Base-by-base conservation (phyloP, 345 rosid species). In the Draba incana region DNA sequence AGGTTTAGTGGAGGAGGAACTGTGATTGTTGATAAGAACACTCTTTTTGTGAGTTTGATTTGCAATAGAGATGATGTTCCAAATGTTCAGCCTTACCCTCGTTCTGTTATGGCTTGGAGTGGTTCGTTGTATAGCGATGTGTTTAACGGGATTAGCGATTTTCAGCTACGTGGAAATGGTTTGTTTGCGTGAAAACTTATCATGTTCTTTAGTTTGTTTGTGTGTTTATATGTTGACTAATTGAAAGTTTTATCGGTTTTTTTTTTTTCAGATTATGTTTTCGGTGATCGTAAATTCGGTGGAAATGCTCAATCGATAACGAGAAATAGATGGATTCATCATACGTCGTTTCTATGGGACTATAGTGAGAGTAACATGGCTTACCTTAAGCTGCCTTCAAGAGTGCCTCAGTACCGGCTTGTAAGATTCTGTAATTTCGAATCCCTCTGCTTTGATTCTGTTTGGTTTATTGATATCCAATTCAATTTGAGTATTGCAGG, bases 1-100 rank as follows among this genome's bases (percentile, higher is more conserved):
- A 77, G 98, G 72, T 90, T 90, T 62, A 85, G 84, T 1, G 97
- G 97, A 53, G 97, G 97, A 71, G 98, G 98, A 67, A 92, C 98
- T 54, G 98, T 92, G 72, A 61, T 85, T 60, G 98, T 86, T 64
- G 98, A 88, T 37, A 4, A 54, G 0, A 88, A 75, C 61, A 92
- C 92, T 42, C 16, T 92, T 15, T 92, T 90, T 65, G 86, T 85
- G 44, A 85, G 92, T 69, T 81, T 92, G 72, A 90, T 92, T 72
- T 90, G 96, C 81, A 86, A 81, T 79, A 85, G 79, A 73, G 84
- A 83, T 74, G 86, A 81, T 50, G 77, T 86, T 57, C 91, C 88
- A 42, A 74, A 68, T 46, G 73, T 92, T 44, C 93, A 84, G 75
- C 92, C 93, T n/a, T 90, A 85, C 78, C 98, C 98, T 33, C 84